Conservation (phyloP, 306 rosid species). For the Casuarina equisetifolia region DNA sequence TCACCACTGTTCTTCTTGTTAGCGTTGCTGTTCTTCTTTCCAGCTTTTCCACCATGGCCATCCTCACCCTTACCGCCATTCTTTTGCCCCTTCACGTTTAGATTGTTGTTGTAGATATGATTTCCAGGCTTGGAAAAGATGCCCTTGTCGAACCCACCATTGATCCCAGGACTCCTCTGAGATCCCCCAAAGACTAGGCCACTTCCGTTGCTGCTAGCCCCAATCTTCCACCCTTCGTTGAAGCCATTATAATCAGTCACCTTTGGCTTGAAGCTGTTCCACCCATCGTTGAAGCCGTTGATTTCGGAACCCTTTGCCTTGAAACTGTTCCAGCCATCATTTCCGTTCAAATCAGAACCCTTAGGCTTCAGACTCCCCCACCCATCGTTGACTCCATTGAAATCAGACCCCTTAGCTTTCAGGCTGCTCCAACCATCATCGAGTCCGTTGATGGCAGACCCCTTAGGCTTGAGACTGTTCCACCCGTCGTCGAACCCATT, state of each 20-base stretch:
- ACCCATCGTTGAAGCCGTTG: slow-evolving; percentile 31
- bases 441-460: not conserved
- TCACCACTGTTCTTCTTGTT: slow-evolving; percentile 46
- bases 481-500: slow-evolving; percentile 26
- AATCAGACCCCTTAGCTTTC: slow-evolving; percentile 33
- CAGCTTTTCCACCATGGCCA: slow-evolving; percentile 38
- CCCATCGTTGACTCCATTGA: slow-evolving; percentile 26
- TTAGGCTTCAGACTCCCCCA: slow-evolving; percentile 26
- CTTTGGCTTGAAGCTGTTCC: slow-evolving; percentile 29
- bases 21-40: slow-evolving; percentile 43
- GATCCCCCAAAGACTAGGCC: slow-evolving; percentile 36
- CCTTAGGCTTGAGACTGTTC: slow-evolving; percentile 4
- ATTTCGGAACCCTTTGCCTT: slow-evolving; percentile 36
- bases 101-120: slow-evolving; percentile 23
- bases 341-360: slow-evolving; percentile 23
- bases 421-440: slow-evolving; percentile 5
- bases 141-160: slow-evolving; percentile 76
- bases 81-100: slow-evolving; percentile 50
- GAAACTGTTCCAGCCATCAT: slow-evolving; percentile 49
- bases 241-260: slow-evolving; percentile 26
- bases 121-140: slow-evolving; percentile 60
- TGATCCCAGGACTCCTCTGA: slow-evolving; percentile 35
- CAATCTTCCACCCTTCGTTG: slow-evolving; percentile 48
- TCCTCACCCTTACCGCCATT: slow-evolving; percentile 45
- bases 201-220: not conserved